Evolutionary conservation across 106 monocot genomes (phyloP).

Genomic region (Dioscorea alata): DNA sequence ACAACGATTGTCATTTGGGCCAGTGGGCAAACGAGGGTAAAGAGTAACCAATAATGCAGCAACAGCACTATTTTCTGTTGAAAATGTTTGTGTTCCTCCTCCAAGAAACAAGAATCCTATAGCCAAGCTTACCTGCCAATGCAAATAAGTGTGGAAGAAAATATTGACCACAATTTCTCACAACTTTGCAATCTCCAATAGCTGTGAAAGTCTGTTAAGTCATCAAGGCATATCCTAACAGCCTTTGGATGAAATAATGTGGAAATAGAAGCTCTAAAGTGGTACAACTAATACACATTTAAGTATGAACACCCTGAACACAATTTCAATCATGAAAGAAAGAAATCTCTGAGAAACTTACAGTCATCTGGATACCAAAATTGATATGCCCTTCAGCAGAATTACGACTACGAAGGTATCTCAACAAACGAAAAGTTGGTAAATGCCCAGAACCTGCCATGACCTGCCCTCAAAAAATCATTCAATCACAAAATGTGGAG

Average conservation of each 20-base stretch:
- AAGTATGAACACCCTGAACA: too few relatives aligned
- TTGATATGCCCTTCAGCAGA: slow-evolving; percentile 78
- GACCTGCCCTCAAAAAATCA: slow-evolving; percentile 35
- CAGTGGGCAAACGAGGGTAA: slow-evolving; percentile 92
- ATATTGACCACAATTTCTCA: too few relatives aligned
- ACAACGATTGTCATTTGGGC: slow-evolving; percentile 97
- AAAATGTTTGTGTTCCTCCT: slow-evolving; percentile 90
- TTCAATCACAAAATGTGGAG: neutral
- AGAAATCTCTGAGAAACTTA: slow-evolving; percentile 29
- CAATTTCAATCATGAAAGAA: too few relatives aligned
- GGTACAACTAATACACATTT: too few relatives aligned
- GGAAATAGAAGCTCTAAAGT: too few relatives aligned
- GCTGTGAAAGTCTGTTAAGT: too few relatives aligned
- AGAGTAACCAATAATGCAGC: slow-evolving; percentile 86
- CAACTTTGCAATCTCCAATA: too few relatives aligned
- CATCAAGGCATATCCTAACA: too few relatives aligned
- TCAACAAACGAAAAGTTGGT: slow-evolving; percentile 73
- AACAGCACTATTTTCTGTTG: slow-evolving; percentile 81
- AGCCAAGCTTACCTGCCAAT: slow-evolving; percentile 75
- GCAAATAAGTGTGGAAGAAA: too few relatives aligned
- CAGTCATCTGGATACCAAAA: slow-evolving; percentile 93
- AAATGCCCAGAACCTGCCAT: slow-evolving; percentile 98
- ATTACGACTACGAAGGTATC: slow-evolving; percentile 78
- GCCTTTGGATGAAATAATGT: too few relatives aligned
- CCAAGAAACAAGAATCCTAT: slow-evolving; percentile 97